A percentile compares a stretch with the other conserved stretches of the same genome.
These are phyloP conservation scores for Mycena galopus DNA, from an alignment of 768 basidiomycete genomes.

Conservation along the genomic window DNA sequence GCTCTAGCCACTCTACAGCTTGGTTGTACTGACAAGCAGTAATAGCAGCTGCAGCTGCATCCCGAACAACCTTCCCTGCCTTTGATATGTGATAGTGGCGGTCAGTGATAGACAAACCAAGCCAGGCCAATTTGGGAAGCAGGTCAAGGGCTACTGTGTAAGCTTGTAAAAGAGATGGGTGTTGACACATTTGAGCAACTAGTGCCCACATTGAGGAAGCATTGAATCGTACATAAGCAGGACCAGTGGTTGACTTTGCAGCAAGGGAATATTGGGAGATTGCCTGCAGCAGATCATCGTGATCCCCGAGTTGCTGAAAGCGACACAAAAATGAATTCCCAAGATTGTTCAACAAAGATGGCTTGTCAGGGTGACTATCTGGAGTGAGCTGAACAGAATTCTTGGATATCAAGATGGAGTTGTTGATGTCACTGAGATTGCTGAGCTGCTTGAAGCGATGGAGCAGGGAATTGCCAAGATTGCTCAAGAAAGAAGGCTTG, in stretches of 20 bases:
- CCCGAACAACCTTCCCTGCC: neutral
- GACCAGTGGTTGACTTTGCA: neutral
- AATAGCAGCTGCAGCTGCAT: slow-evolving; percentile 20
- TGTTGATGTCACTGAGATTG: neutral
- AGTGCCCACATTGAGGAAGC: neutral
- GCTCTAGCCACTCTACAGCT: slow-evolving; percentile 18
- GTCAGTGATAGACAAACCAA: slow-evolving; percentile 1
- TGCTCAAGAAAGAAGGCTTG: neutral
- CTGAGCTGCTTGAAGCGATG: neutral
- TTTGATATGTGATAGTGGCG: neutral
- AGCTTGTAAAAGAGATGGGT: neutral
- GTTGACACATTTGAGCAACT: neutral
- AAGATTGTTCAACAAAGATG: neutral
- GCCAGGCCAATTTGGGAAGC: neutral
- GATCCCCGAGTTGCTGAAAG: neutral
- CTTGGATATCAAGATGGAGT: neutral
- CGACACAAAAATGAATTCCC: neutral
- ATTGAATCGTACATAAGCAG: neutral
- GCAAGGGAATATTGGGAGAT: neutral
- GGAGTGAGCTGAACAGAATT: neutral
- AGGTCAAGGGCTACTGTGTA: neutral
- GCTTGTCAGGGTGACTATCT: neutral
- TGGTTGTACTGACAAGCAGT: neutral
- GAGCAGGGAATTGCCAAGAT: neutral
- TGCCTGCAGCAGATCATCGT: neutral